Base-by-base conservation (phyloP, 179 eudicot species). In the Dionaea muscipula region DNA sequence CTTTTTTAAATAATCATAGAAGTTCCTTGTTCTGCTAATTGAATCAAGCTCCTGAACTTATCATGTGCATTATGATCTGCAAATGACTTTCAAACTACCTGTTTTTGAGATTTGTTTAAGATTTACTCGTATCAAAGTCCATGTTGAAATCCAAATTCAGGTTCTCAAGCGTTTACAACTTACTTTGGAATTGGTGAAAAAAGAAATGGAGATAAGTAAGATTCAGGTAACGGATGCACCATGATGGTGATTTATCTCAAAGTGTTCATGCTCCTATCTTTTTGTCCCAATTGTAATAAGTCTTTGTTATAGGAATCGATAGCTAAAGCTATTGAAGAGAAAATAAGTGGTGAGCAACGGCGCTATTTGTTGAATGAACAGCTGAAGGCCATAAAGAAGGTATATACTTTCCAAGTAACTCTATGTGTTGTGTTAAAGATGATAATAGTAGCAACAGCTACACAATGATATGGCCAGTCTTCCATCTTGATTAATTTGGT, bases 261-360 rank as follows among this genome's bases (percentile, higher is more conserved):
- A 31, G 10, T 4, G 35, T 31, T 31, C 35, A 44, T 16, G 19
- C n/a, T 21, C 7, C 20, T 44, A 44, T 2, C 3, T 24, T 35
- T 28, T 55, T 59, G 57, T 35, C 36, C 40, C 40, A 50, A 58
- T 49, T 8, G 1, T 45, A 31, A 31, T 31, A 31, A 31, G 10
- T 11, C 35, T 31, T 31, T 31, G 10, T 31, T 41, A 44, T 63
- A 93, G 99, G 99, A 93, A 83, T 75, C 95, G 31, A 93, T 93
- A 57, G 95, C 96, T 10, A 93, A 93, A 82, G 96, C 99, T 38
- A 88, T 88, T 72, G 99, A 93, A 81, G 99, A 93, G 57, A 88
- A 93, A 72, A 88, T 93, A 58, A 88, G 95, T 48, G 95, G 95
- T 55, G 96, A 93, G 68, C 96, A 93, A 62, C 95, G 95, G 16